Evolutionary conservation across 306 rosid genomes (phyloP), one percentile per base, ranked within the genome.

Genomic region (Crataegus laevigata): DNA sequence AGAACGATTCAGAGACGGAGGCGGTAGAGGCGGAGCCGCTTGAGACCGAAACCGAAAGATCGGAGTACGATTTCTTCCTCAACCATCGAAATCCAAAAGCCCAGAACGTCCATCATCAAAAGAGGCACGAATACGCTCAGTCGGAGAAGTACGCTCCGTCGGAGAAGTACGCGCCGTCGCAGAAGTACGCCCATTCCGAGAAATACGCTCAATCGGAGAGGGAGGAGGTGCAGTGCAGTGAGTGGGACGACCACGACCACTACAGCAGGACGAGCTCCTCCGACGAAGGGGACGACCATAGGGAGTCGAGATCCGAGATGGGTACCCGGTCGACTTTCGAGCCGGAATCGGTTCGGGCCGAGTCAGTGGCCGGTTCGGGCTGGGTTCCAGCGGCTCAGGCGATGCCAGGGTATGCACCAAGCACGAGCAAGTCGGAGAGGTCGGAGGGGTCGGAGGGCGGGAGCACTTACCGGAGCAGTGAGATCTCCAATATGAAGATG

Each of bases 161-260:
- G 5, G 18, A 58, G 29, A 26, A 65, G 28, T 19, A 21, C 14
- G 28, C 77, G 0, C 76, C 4, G 4, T 62, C 67, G 3, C 13
- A 62, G 67, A 29, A 18, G 17, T 62, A 29, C 34, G 65, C 36
- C 3, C 66, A 13, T 8, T 61, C 66, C 21, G n/a, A 26, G 19
- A 60, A 26, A 19, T 60, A 60, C 11, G 24, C 42, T 30, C 68
- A 17, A 72, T 80, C 93, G 0, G 97, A 96, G 82, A 78, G 98
- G 10, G 99, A 96, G 62, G 99, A 96, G 79, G 99, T 96, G 32
- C 93, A 89, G 65, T 96, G 98, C 72, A 96, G 99, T 51, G 99
- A 96, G 68, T 96, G 99, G 99, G 99, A 79, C 32, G 99, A 96
- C 54, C 77, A 73, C 13, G 77, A 61, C 66, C 69, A 83, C 22